Evolutionary conservation across 129 eudicot genomes (phyloP).

Genomic region (Ambrosia artemisiifolia): DNA sequence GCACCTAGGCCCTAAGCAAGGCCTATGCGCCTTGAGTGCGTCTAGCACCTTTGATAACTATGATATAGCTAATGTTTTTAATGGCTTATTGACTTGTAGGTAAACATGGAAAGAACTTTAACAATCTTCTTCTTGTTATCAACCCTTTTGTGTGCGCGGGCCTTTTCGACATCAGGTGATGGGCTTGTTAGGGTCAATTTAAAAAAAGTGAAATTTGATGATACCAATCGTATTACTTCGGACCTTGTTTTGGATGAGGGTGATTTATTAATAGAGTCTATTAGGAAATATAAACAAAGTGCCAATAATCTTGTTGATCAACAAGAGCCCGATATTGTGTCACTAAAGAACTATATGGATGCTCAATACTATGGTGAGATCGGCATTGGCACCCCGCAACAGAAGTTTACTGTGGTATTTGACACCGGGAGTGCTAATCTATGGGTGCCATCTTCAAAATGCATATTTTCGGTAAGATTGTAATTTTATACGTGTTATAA

Average conservation of each 20-base stretch:
- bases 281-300: constrained; percentile 26
- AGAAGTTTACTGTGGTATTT: constrained; percentile 57
- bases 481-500: not conserved
- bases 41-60: no score
- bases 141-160: constrained; percentile 33
- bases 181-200: constrained; percentile 52
- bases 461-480: constrained; percentile 51
- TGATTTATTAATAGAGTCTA: constrained; percentile 28
- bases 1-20: no score
- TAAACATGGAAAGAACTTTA: constrained; percentile 41
- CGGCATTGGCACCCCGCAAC: constrained; percentile 60
- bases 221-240: constrained; percentile 39
- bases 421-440: constrained; percentile 67
- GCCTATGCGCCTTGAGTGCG: no score
- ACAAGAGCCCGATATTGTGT: constrained; percentile 46
- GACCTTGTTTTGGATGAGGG: constrained; percentile 27
- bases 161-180: constrained; percentile 39
- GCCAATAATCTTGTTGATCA: constrained; percentile 21
- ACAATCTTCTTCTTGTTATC: constrained; percentile 28
- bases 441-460: constrained; percentile 72
- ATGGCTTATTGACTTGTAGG: constrained; percentile 33
- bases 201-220: constrained; percentile 43
- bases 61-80: no score
- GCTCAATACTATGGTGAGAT: constrained; percentile 70
- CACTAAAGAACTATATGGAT: constrained; percentile 68